Base-by-base conservation (phyloP, 805 yeast genomes). In the Jamesozyma gamospora region DNA sequence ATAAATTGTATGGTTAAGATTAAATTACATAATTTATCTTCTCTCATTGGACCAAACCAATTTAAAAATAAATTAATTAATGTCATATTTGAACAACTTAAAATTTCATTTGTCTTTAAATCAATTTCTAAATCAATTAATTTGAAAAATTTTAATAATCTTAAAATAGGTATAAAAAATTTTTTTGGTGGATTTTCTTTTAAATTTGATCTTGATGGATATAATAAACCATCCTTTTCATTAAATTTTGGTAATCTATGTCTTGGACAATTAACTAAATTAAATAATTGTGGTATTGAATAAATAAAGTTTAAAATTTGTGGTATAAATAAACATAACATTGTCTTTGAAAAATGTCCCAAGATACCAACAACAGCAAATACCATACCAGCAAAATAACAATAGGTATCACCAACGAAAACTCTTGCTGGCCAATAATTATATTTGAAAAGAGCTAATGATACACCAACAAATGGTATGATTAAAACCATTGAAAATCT, bases 301-400 rank as follows among this genome's bases (percentile, higher is more conserved):
- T 87, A 92, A 16, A 86, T 48, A 50, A 92, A 92, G 58, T 92
- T 92, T 63, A 86, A 62, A 40, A 92, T 83, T 63, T 92, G 98
- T 3, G 97, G 97, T 32, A 85, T 65, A 57, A 92, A 82, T 54
- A 92, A 80, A 27, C 88, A 62, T 62, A 92, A 66, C 49, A 90
- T 66, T 0, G 99, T 92, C 63, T 92, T 92, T 32, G 96, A 85
- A 60, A 88, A 92, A 66, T 92, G 99, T 1, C 97, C 97, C 42
- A 85, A 70, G 28, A 92, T 92, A 1, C 96, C 97, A 25, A 85
- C 95, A 21, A 88, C 92, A 0, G 97, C 98, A 62, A 92, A 87
- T 1, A 92, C 95, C 98, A 92, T 92, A 3, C 99, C 99, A 19
- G 95, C 86, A 61, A 92, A 88, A 63, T 92, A 92, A 64, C 99